Percentiles rank a stretch among this genome's conserved stretches.
Conservation (phyloP, 768 basidiomycete genomes). For the Kwoniella heveanensis region DNA sequence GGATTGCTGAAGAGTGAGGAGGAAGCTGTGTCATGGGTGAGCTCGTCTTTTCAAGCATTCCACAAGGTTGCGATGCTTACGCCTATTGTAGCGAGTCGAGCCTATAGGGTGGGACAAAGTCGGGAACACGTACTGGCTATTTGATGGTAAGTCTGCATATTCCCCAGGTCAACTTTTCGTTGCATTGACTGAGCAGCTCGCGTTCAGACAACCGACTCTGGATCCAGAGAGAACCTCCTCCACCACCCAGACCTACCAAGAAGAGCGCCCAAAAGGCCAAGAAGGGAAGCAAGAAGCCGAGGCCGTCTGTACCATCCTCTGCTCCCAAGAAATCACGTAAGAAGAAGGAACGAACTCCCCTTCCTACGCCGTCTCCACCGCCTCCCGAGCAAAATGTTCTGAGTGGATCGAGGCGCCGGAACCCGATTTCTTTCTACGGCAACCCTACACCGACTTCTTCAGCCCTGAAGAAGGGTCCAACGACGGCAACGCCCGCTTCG, state of each 20-base stretch:
- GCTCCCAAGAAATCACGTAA: constrained; percentile 26
- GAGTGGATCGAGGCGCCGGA: constrained; percentile 33
- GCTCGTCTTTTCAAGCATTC: constrained; percentile 12
- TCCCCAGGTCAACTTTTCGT: background rate
- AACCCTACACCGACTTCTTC: constrained; percentile 36
- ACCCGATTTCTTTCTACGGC: constrained; percentile 44
- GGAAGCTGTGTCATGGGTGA: constrained; percentile 48
- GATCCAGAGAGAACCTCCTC: constrained; percentile 50
- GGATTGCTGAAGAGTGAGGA: constrained; percentile 52
- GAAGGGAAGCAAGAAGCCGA: constrained; percentile 27
- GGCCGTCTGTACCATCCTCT: constrained; percentile 13
- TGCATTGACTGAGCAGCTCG: background rate
- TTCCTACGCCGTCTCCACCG: constrained; percentile 27
- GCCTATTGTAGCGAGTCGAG: constrained; percentile 48
- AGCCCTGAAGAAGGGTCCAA: constrained; percentile 34
- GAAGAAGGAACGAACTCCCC: constrained; percentile 26
- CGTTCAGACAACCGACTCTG: constrained; percentile 53
- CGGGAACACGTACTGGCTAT: constrained; percentile 56
- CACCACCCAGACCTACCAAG: constrained; percentile 42
- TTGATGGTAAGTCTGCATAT: constrained; percentile 49
- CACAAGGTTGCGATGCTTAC: constrained; percentile 16
- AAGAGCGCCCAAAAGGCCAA: constrained; percentile 46
- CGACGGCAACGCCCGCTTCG: background rate
- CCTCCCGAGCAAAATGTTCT: constrained; percentile 17
- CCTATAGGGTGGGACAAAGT: constrained; percentile 56